Conservation (phyloP, 2,329 filamentous ascomycete genomes). For the Dactylonectria estremocensis region DNA sequence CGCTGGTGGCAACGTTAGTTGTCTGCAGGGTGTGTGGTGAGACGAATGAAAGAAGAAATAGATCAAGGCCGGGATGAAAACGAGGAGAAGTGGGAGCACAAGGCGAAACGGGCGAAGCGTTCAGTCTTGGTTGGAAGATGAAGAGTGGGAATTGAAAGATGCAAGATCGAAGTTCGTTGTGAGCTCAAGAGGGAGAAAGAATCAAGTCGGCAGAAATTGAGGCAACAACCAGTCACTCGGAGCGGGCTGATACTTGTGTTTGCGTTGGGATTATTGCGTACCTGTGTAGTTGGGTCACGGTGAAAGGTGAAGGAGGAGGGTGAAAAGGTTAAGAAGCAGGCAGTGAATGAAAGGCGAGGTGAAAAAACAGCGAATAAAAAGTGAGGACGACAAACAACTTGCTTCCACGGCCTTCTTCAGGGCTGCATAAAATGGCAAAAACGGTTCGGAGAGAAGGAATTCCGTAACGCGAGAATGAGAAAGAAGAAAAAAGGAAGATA, state of each 20-base stretch:
- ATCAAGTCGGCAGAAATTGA: slow-evolving; percentile 24
- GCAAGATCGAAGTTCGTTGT: background rate
- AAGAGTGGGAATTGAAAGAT: background rate
- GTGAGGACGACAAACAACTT: slow-evolving; percentile 6
- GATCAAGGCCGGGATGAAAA: background rate
- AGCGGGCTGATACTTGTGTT: background rate
- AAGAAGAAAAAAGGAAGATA: background rate
- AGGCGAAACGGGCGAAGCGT: background rate
- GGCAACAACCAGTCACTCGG: slow-evolving; percentile 7
- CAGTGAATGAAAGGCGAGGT: slow-evolving; percentile 15
- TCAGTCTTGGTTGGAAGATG: background rate
- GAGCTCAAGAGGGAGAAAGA: background rate
- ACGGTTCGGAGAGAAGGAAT: slow-evolving; percentile 32
- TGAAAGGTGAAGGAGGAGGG: background rate
- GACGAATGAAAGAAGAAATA: background rate
- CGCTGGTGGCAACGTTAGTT: slow-evolving; percentile 1
- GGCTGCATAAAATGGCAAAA: background rate
- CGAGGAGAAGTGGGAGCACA: background rate
- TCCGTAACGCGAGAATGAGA: background rate
- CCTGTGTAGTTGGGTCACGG: background rate
- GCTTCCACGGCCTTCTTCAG: background rate
- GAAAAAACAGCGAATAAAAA: slow-evolving; percentile 14
- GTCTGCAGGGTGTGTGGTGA: background rate
- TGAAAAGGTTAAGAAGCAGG: background rate
- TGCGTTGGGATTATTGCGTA: background rate